A percentile compares a stretch with the other conserved stretches of the same genome.
Evolutionary conservation across 768 basidiomycete genomes (phyloP).

Genomic region (Boletus sp.): DNA sequence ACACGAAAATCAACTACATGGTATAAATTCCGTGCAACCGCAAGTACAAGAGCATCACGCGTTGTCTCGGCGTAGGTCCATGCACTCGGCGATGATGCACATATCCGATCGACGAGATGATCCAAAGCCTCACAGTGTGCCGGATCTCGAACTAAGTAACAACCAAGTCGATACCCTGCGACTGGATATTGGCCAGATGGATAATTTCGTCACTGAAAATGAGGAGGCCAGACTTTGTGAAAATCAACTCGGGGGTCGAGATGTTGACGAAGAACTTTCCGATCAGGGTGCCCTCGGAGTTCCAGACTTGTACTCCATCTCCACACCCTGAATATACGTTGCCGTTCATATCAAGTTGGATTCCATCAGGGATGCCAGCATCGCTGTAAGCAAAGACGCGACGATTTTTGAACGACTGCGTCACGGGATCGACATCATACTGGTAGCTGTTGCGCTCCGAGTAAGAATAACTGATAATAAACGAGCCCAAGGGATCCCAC

Average conservation of each 20-base stretch:
- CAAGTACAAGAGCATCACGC: not conserved
- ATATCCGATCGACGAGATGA: not conserved
- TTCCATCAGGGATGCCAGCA: conserved; percentile 64
- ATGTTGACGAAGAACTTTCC: conserved; percentile 25
- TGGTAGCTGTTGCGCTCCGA: conserved; percentile 48
- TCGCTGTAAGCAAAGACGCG: conserved; percentile 68
- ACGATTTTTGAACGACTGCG: conserved; percentile 55
- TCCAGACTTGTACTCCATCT: conserved; percentile 70
- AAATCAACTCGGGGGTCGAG: conserved; percentile 38
- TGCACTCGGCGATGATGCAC: not conserved
- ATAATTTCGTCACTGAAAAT: conserved; percentile 40
- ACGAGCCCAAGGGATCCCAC: conserved; percentile 16
- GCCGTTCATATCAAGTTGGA: conserved; percentile 60
- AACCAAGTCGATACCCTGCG: conserved; percentile 25
- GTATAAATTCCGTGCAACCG: too few relatives aligned
- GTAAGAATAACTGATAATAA: not conserved
- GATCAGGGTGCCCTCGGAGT: conserved; percentile 51
- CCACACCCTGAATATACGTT: conserved; percentile 69
- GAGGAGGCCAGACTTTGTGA: conserved; percentile 41
- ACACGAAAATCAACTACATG: too few relatives aligned
- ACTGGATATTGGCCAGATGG: conserved; percentile 37
- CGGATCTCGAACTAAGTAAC: not conserved
- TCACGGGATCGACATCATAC: conserved; percentile 61
- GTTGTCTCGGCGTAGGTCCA: not conserved
- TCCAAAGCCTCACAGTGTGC: not conserved